Evolutionary conservation across 2,329 filamentous ascomycete species (phyloP).

Genomic region (Aspergillus tubingensis): DNA sequence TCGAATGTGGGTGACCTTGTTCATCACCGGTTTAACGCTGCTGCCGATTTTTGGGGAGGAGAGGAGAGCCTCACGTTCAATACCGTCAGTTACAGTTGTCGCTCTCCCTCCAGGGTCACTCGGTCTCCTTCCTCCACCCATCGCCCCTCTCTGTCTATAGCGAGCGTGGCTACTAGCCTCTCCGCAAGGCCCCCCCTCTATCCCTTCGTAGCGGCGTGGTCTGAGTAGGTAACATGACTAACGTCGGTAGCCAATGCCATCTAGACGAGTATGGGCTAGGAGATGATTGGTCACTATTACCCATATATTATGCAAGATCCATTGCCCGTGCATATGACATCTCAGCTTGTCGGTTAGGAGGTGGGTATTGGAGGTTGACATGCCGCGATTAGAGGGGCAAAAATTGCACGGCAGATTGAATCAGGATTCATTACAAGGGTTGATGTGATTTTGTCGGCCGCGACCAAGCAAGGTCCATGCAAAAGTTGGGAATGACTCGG

Average conservation of each 20-base stretch:
- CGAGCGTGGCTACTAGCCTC: too few species aligned
- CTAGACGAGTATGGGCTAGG: slow-evolving; percentile 12
- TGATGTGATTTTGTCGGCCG: neutral
- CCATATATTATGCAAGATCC: slow-evolving; percentile 25
- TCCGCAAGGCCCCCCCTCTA: neutral
- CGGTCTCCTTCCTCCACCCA: neutral
- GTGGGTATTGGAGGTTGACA: slow-evolving; percentile 15
- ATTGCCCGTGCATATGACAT: slow-evolving; percentile 37
- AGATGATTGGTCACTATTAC: slow-evolving; percentile 19
- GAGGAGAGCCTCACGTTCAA: slow-evolving; percentile 4
- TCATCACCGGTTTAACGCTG: neutral
- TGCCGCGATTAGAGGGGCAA: slow-evolving; percentile 11
- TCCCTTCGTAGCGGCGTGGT: slow-evolving; percentile 5
- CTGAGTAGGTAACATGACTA: slow-evolving; percentile 6
- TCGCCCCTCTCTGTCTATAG: neutral
- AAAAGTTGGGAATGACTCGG: neutral
- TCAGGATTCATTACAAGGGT: neutral
- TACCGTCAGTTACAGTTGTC: neutral
- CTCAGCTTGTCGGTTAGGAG: slow-evolving; percentile 24
- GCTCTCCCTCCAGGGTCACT: neutral
- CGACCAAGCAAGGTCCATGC: neutral
- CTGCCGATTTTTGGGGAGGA: neutral
- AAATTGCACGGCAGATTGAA: neutral
- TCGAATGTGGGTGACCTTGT: neutral
- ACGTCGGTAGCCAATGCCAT: slow-evolving; percentile 10